Percentiles rank a stretch among this genome's conserved stretches.
Conservation (phyloP, 2,329 filamentous ascomycete species). For the Fusarium tupiense region DNA sequence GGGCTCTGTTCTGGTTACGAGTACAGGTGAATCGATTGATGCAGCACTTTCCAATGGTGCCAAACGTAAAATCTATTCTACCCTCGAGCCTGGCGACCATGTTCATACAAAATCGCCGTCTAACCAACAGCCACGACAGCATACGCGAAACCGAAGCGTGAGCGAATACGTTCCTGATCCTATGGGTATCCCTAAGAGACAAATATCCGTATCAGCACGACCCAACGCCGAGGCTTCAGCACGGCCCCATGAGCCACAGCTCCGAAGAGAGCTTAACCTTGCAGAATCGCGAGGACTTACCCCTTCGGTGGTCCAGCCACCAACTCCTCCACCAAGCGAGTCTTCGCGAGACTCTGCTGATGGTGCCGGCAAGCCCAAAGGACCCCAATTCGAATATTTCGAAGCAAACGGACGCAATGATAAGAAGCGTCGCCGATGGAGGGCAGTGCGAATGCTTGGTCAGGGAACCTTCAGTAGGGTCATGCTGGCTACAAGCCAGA, state of each 20-base stretch:
- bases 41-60: conserved; percentile 61
- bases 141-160: conserved; percentile 81
- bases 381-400: conserved; percentile 69
- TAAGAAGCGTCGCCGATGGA: conserved; percentile 78
- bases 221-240: conserved; percentile 48
- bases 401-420: conserved; percentile 74
- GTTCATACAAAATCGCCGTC: conserved; percentile 49
- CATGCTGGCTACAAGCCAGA: conserved; percentile 86
- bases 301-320: conserved; percentile 67
- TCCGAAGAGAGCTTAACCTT: conserved; percentile 82
- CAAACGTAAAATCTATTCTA: conserved; percentile 66
- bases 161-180: conserved; percentile 88
- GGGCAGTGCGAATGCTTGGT: conserved; percentile 81
- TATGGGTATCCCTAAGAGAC: conserved; percentile 73
- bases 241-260: conserved; percentile 55
- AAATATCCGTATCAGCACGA: conserved; percentile 77
- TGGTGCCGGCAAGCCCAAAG: conserved; percentile 54
- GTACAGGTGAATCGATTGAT: conserved; percentile 62
- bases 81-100: conserved; percentile 45
- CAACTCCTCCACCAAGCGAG: conserved; percentile 86
- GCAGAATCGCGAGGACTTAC: conserved; percentile 81
- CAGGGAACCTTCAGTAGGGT: conserved; percentile 97
- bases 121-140: conserved; percentile 46
- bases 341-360: conserved; percentile 62
- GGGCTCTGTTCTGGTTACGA: conserved; percentile 58